These are phyloP conservation scores for Basidiobolus meristosporus DNA, from an alignment of 371 early-diverging fungal species.

Conservation along the genomic window DNA sequence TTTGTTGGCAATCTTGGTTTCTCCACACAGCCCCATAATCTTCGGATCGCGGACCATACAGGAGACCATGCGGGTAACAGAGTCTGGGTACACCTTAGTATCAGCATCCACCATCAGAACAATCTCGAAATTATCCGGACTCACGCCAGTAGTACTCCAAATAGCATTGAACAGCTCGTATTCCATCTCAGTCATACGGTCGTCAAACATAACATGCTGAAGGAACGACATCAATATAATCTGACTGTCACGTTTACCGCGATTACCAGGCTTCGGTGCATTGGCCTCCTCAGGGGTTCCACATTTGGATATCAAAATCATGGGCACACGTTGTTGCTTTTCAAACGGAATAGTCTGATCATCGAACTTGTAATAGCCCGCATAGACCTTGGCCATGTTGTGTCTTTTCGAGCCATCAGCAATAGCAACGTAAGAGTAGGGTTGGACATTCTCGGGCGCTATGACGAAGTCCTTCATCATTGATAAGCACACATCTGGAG, in stretches of 20 bases:
- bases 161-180: constrained; percentile 84
- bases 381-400: constrained; percentile 90
- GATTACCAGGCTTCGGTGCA: constrained; percentile 67
- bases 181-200: constrained; percentile 89
- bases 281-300: constrained; percentile 60
- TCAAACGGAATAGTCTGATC: constrained; percentile 22
- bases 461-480: constrained; percentile 66
- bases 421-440: constrained; percentile 77
- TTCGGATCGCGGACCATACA: constrained; percentile 54
- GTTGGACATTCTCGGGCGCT: constrained; percentile 32
- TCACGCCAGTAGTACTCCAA: constrained; percentile 54
- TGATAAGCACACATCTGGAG: constrained; percentile 59
- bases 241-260: constrained; percentile 98
- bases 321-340: constrained; percentile 38
- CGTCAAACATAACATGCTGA: constrained; percentile 82
- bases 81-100: constrained; percentile 65
- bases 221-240: constrained; percentile 94
- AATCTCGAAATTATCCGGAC: constrained; percentile 69
- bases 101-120: constrained; percentile 96
- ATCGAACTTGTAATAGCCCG: constrained; percentile 66
- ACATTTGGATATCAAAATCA: constrained; percentile 83
- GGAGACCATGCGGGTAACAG: constrained; percentile 49
- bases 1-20: constrained; percentile 80
- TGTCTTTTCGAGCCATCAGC: constrained; percentile 81
- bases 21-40: constrained; percentile 68